Percentiles rank a stretch among this genome's conserved stretches.
Evolutionary conservation across 371 early-diverging fungal species (phyloP).

Genomic region (Thermomucor indicae-seudaticae): DNA sequence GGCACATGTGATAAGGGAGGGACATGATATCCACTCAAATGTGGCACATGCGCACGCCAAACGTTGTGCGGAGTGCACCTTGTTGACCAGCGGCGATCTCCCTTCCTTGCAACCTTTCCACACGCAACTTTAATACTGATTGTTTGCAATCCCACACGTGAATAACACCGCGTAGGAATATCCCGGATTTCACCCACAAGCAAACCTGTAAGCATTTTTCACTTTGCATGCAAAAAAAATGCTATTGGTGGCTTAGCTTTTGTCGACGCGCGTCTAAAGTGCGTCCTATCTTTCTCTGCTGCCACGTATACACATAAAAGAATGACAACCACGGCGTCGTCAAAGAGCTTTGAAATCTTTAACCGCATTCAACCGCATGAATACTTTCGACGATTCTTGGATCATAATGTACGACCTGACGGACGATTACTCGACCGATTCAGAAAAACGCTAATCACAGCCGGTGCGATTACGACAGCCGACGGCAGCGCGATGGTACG

Average conservation of each 20-base stretch:
- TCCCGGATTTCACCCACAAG: background rate
- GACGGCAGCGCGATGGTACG: constrained; percentile 87
- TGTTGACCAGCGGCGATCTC: too few species aligned
- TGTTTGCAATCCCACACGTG: background rate
- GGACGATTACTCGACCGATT: constrained; percentile 68
- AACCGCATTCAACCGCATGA: constrained; percentile 81
- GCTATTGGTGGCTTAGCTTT: constrained; percentile 5
- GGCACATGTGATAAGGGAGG: too few species aligned
- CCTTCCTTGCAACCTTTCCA: too few species aligned
- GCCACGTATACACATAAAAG: background rate
- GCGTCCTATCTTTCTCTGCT: background rate
- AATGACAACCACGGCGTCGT: constrained; percentile 7
- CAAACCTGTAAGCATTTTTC: background rate
- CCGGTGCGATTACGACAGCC: constrained; percentile 78
- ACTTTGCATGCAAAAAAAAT: background rate
- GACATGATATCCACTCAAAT: too few species aligned
- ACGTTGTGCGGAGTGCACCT: too few species aligned
- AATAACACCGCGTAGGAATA: background rate
- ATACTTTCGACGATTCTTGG: constrained; percentile 79
- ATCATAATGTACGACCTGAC: constrained; percentile 79
- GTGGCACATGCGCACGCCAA: too few species aligned
- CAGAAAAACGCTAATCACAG: constrained; percentile 54
- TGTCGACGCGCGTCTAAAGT: background rate
- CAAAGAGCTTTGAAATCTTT: constrained; percentile 49
- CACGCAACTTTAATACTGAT: too few species aligned